These are phyloP conservation scores for Zizania latifolia DNA, from an alignment of 176 grass and related monocot genomes.

Conservation along the genomic window DNA sequence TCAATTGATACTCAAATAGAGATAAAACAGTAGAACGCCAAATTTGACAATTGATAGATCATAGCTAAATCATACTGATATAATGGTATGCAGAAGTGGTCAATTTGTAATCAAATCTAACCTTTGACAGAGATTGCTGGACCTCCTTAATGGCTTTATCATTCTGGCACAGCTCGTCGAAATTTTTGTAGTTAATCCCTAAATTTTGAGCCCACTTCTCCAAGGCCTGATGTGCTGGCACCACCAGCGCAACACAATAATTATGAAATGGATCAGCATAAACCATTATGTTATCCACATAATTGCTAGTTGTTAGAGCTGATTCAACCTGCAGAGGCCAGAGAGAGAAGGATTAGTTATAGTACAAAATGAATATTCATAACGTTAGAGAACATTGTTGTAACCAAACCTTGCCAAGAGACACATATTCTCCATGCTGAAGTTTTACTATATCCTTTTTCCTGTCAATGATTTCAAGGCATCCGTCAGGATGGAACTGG, in stretches of 20 bases:
- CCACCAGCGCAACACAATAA: constrained; percentile 74
- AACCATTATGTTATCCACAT: constrained; percentile 83
- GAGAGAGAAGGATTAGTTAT: neutral
- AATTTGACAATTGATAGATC: neutral
- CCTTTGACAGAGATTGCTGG: constrained; percentile 64
- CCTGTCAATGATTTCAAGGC: constrained; percentile 78
- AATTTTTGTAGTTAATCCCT: constrained; percentile 42
- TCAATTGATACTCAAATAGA: too few species aligned
- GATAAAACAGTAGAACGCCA: too few species aligned
- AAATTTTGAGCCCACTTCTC: constrained; percentile 62
- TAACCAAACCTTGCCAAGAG: constrained; percentile 77
- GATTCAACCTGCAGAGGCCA: constrained; percentile 60
- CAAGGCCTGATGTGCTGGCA: constrained; percentile 42
- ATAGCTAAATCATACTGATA: neutral
- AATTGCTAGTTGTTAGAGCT: constrained; percentile 56
- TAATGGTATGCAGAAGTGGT: neutral
- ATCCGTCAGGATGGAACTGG: constrained; percentile 83
- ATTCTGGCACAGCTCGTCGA: constrained; percentile 64
- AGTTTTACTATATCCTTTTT: constrained; percentile 98
- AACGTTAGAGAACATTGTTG: neutral
- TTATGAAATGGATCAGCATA: constrained; percentile 71
- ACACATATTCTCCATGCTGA: constrained; percentile 88
- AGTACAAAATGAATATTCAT: constrained; percentile 1
- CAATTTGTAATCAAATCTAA: constrained; percentile 31
- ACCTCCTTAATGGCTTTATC: constrained; percentile 57